Percentiles rank a stretch among this genome's conserved stretches.
phyloP scores from a whole-genome alignment of 2,329 filamentous ascomycete genomes.

The Sporothrix variecibatus region DNA sequence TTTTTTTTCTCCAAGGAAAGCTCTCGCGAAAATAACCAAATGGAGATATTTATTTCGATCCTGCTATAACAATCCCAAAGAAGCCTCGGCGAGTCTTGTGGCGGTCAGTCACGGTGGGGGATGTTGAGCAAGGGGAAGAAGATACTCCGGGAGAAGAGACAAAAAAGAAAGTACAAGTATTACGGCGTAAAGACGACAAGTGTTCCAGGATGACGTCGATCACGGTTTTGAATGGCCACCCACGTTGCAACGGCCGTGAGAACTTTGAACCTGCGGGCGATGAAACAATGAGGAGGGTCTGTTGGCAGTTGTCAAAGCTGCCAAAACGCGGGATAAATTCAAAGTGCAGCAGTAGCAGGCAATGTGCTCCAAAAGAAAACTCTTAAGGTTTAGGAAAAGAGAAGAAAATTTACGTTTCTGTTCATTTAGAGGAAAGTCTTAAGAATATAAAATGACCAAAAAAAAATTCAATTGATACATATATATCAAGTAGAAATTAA shows the following conservation, averaged over 20 bases:
- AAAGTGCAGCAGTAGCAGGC: too few relatives aligned
- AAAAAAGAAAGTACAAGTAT: not conserved
- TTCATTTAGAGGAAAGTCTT: too few relatives aligned
- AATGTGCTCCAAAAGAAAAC: too few relatives aligned
- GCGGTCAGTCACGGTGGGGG: not conserved
- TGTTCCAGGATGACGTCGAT: slow-evolving; percentile 3
- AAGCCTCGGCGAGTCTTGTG: not conserved
- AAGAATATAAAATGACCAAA: too few relatives aligned
- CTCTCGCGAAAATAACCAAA: not conserved
- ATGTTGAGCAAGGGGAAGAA: not conserved
- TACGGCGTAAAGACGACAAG: not conserved
- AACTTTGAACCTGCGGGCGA: slow-evolving; percentile 2
- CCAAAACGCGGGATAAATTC: too few relatives aligned
- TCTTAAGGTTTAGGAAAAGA: too few relatives aligned
- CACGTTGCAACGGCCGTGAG: not conserved
- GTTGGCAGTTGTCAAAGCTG: not conserved
- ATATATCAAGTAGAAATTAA: too few relatives aligned
- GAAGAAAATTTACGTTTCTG: too few relatives aligned
- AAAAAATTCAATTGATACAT: not conserved
- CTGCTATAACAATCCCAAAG: not conserved
- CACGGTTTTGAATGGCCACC: not conserved
- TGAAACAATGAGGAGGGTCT: not conserved
- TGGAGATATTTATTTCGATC: not conserved
- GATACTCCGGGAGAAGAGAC: not conserved
- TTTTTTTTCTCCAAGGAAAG: not conserved